These are phyloP conservation scores for Aspergillus vadensis DNA, from an alignment of 2,329 filamentous ascomycete species.

Conservation along the genomic window DNA sequence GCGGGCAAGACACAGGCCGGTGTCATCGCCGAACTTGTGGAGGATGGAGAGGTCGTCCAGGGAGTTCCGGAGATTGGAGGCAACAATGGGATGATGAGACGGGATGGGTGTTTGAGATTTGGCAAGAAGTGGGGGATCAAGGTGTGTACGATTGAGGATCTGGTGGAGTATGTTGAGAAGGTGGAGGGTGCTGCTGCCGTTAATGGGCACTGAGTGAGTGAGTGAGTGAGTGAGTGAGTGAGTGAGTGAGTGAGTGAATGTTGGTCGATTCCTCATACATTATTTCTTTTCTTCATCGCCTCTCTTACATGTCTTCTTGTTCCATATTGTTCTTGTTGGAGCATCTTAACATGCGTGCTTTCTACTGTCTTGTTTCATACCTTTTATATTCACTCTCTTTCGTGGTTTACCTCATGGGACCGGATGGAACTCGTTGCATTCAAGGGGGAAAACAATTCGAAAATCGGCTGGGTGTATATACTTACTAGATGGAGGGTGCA, in stretches of 20 bases:
- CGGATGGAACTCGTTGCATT: neutral
- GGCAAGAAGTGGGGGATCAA: constrained; percentile 85
- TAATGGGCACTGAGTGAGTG: constrained; percentile 33
- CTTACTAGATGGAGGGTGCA: neutral
- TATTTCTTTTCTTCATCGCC: constrained; percentile 9
- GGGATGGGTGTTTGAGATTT: constrained; percentile 85
- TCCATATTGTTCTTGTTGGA: constrained; percentile 4
- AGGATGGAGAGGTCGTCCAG: constrained; percentile 72
- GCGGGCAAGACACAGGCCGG: constrained; percentile 75
- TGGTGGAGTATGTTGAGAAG: constrained; percentile 78
- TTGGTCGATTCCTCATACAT: neutral
- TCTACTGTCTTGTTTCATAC: neutral
- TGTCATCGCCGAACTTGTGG: constrained; percentile 89
- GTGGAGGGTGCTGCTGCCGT: constrained; percentile 57
- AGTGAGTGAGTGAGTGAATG: neutral
- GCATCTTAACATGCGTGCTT: neutral
- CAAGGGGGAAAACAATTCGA: neutral
- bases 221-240: neutral
- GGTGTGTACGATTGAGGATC: constrained; percentile 92
- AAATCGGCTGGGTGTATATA: neutral
- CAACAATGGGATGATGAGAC: constrained; percentile 82
- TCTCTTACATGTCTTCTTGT: neutral
- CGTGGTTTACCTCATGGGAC: neutral
- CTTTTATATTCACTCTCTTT: neutral
- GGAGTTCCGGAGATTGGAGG: constrained; percentile 67